Base-by-base conservation (phyloP, 177 flowering plant species). In the Telopea speciosissima region DNA sequence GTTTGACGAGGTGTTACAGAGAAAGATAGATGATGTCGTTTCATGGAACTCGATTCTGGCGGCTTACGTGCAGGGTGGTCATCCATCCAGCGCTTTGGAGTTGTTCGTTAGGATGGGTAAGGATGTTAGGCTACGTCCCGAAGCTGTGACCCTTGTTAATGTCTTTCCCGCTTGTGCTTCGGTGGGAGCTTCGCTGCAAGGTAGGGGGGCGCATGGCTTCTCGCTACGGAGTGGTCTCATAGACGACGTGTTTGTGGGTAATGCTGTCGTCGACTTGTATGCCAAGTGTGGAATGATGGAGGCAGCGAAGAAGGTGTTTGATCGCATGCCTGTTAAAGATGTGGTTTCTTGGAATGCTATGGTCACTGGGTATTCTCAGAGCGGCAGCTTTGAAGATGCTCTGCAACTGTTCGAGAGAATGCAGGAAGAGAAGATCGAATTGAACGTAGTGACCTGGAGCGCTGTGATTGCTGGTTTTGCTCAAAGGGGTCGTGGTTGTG, bases 401-500 rank as follows among this genome's bases (percentile, higher is more conserved):
- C 63, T 84, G 26, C 52, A 70, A 52, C 63, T 86, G 71, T 77
- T 84, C 73, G 78, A 81, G 77, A 79, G 75, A 65, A 84, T 86
- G 87, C 52, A 65, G 63, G 77, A 76, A 56, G 66, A 77, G 61
- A 72, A 72, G 12, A 79, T 86, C 73, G 79, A 84, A 45, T 68
- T 84, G 75, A 72, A 86, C 75, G 87, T 85, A 36, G 86, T 85
- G 16, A 77, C 86, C 5, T 85, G 88, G 88, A 85, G 85, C 73
- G 83, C 86, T 65, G 83, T 83, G 62, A 81, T 85, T 63, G 74
- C 86, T 1, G 85, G 83, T 22, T 80, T 72, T 74, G 80, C 84
- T 23, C 88, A 85, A 63, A 79, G 80, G 69, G 85, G 82, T 1
- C 73, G 69, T 67, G 80, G 85, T 10, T 54, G 26, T 72, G 80